A percentile compares a stretch with the other conserved stretches of the same genome.
Evolutionary conservation across 345 rosid species (phyloP).

Genomic region (Lumnitzera racemosa): DNA sequence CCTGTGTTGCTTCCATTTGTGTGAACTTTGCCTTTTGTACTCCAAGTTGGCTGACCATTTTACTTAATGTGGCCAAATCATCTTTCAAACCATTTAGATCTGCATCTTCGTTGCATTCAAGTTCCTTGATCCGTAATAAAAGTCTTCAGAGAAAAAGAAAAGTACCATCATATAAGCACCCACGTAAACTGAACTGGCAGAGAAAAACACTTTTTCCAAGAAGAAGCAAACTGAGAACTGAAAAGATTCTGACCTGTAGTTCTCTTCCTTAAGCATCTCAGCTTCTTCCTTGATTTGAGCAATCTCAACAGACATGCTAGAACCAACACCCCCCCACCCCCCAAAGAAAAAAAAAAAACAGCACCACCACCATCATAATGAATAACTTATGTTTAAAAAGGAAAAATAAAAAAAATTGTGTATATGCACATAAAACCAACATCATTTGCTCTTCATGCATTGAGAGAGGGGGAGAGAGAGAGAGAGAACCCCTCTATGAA

Average conservation of each 20-base stretch:
- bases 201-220: neutral
- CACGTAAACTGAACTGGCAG: neutral
- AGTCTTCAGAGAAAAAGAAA: slow-evolving; percentile 23
- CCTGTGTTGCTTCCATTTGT: slow-evolving; percentile 36
- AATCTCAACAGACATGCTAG: slow-evolving; percentile 65
- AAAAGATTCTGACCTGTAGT: slow-evolving; percentile 29
- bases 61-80: slow-evolving; percentile 49
- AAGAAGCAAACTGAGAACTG: neutral
- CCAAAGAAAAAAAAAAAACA: neutral
- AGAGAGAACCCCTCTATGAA: no score
- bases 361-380: no score
- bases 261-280: slow-evolving; percentile 46
- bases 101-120: slow-evolving; percentile 40
- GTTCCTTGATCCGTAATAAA: slow-evolving; percentile 38
- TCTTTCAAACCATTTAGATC: slow-evolving; percentile 66
- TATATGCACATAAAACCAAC: no score
- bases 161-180: neutral
- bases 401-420: no score
- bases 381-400: no score
- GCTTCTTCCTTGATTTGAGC: slow-evolving; percentile 54
- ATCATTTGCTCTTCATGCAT: no score
- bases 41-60: slow-evolving; percentile 56
- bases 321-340: neutral
- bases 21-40: slow-evolving; percentile 37
- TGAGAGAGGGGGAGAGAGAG: no score